Conservation (phyloP, 306 rosid species). For the Castanea sativa region DNA sequence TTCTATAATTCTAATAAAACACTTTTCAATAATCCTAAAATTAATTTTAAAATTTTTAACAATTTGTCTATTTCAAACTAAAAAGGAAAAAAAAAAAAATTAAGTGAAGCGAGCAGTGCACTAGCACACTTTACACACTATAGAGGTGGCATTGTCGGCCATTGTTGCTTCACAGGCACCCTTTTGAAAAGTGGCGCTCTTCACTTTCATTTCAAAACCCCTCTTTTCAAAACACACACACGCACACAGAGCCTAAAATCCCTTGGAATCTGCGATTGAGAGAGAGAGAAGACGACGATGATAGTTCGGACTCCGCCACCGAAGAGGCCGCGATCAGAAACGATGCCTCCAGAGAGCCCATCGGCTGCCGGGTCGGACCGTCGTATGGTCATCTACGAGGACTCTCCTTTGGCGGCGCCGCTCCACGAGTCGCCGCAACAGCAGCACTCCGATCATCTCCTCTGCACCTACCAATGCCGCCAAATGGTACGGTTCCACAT, state of each 20-base stretch:
- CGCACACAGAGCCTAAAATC: too few relatives aligned
- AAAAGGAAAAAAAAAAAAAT: too few relatives aligned
- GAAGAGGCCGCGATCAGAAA: constrained; percentile 67
- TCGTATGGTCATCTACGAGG: constrained; percentile 79
- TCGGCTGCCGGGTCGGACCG: constrained; percentile 18
- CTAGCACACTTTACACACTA: too few relatives aligned
- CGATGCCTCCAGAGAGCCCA: constrained; percentile 17
- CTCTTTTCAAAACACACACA: background rate
- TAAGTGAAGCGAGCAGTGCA: too few relatives aligned
- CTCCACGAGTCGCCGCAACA: constrained; percentile 11
- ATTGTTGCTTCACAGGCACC: background rate
- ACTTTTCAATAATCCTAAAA: too few relatives aligned
- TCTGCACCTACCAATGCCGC: constrained; percentile 94
- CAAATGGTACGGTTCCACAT: constrained; percentile 60
- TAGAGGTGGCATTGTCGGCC: background rate
- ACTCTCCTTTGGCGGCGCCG: constrained; percentile 37
- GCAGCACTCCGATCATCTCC: constrained; percentile 34
- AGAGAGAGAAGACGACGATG: constrained; percentile 40
- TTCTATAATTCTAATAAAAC: too few relatives aligned
- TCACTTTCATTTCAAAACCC: constrained; percentile 3
- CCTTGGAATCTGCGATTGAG: background rate
- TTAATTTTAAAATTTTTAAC: too few relatives aligned
- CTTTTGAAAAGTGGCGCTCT: constrained; percentile 22
- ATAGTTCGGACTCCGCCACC: constrained; percentile 70
- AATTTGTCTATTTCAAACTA: too few relatives aligned